Percentiles rank a stretch among this genome's conserved stretches.
These are phyloP conservation scores for Keqinozyma sinolaborantium DNA, from an alignment of 1,139 yeast genomes.

Conservation along the genomic window DNA sequence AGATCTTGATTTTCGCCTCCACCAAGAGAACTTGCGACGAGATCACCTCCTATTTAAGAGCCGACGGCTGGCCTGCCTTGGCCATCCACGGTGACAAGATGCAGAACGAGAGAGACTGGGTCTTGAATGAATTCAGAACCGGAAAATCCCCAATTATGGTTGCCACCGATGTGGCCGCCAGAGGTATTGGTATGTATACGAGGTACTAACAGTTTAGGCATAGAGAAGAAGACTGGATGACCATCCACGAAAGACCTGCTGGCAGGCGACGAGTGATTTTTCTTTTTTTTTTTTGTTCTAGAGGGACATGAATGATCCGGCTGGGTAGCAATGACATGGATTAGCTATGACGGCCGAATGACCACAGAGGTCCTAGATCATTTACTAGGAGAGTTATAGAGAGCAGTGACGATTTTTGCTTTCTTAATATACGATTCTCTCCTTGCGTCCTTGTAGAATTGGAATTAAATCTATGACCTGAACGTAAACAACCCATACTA, in stretches of 20 bases:
- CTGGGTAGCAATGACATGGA: too few relatives aligned
- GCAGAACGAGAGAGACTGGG: conserved; percentile 99
- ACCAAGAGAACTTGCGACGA: conserved; percentile 98
- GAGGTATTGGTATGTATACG: conserved; percentile 95
- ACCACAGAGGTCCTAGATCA: too few relatives aligned
- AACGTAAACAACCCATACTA: conserved; percentile 16
- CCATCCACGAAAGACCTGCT: background rate
- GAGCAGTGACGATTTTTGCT: background rate
- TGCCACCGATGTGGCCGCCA: conserved; percentile 99
- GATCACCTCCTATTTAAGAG: conserved; percentile 84
- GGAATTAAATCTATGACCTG: background rate
- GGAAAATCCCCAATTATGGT: conserved; percentile 97
- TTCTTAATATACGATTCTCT: background rate
- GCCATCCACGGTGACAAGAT: conserved; percentile 99
- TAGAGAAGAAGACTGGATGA: background rate
- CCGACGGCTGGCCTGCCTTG: conserved; percentile 98
- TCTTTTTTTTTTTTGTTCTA: background rate
- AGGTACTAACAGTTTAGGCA: conserved; percentile 4
- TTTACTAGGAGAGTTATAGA: background rate
- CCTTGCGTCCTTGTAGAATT: background rate
- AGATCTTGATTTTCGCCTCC: conserved; percentile 84
- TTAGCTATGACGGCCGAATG: too few relatives aligned
- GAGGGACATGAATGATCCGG: too few relatives aligned
- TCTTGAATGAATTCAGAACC: conserved; percentile 81
- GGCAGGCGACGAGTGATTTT: background rate